phyloP scores from a whole-genome alignment of 2,329 filamentous ascomycete genomes.

The Xylariaceae sp. region DNA sequence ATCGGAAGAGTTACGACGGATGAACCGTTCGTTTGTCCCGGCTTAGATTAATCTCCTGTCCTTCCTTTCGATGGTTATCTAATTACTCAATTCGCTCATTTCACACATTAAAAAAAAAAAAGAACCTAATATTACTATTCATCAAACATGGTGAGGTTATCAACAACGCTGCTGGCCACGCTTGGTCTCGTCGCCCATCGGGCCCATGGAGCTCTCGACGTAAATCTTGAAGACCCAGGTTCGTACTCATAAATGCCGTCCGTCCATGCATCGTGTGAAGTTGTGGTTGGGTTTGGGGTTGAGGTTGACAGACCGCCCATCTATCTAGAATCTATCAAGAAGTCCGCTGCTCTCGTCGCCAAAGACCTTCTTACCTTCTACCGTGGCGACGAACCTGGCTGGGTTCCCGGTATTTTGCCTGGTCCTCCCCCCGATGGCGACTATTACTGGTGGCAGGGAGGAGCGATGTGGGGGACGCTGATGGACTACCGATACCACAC shows the following conservation, averaged over 20 bases:
- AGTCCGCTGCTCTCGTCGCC: constrained; percentile 50
- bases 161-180: constrained; percentile 30
- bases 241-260: constrained; percentile 10
- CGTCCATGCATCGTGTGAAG: not conserved
- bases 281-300: not conserved
- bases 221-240: constrained; percentile 36
- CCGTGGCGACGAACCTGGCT: constrained; percentile 52
- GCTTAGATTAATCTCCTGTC: not conserved
- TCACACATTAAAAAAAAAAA: too few relatives aligned
- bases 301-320: constrained; percentile 8
- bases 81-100: constrained; percentile 8
- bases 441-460: constrained; percentile 78
- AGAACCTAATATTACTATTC: constrained; percentile 11
- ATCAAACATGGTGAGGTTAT: constrained; percentile 32
- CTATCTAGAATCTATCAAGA: constrained; percentile 48
- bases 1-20: not conserved
- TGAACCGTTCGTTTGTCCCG: not conserved
- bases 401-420: constrained; percentile 59
- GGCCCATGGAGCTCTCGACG: constrained; percentile 33
- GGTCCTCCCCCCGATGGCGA: constrained; percentile 57
- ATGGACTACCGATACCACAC: constrained; percentile 73
- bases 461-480: constrained; percentile 68
- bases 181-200: constrained; percentile 29
- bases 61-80: constrained; percentile 2
- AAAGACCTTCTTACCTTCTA: constrained; percentile 56